phyloP scores from a whole-genome alignment of 2,329 filamentous ascomycete genomes.

The Alternaria arborescens region DNA sequence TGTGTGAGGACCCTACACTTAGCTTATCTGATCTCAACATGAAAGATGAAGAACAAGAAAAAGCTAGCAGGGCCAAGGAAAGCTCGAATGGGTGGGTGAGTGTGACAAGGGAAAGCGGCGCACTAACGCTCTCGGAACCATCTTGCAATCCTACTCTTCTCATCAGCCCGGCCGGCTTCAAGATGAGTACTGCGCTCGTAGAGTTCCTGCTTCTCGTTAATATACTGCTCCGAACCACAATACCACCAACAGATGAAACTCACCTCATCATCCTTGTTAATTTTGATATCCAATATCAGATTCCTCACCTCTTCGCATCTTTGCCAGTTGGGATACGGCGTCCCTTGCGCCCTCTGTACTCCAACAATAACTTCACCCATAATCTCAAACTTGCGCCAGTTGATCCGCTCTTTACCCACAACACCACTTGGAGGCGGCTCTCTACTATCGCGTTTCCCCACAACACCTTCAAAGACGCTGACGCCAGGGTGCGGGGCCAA shows the following conservation, averaged over 20 bases:
- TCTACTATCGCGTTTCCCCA: constrained; percentile 51
- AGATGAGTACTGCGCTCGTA: constrained; percentile 67
- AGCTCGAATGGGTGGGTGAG: background rate
- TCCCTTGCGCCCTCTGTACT: constrained; percentile 89
- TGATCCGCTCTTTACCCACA: constrained; percentile 71
- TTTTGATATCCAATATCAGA: constrained; percentile 80
- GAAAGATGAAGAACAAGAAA: constrained; percentile 19
- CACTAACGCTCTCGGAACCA: constrained; percentile 58
- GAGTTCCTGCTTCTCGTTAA: constrained; percentile 58
- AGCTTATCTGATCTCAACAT: constrained; percentile 30
- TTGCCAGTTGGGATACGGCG: constrained; percentile 76
- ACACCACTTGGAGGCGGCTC: constrained; percentile 50
- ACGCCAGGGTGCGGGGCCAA: constrained; percentile 47
- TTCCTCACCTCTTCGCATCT: constrained; percentile 75
- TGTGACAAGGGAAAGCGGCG: constrained; percentile 15
- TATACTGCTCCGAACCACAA: background rate
- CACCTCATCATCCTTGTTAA: constrained; percentile 89
- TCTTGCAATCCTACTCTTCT: constrained; percentile 53
- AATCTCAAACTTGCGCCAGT: constrained; percentile 98
- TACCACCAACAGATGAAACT: constrained; percentile 40
- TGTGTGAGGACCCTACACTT: constrained; percentile 30
- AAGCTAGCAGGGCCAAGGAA: constrained; percentile 6
- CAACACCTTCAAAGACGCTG: constrained; percentile 43
- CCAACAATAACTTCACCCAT: constrained; percentile 90
- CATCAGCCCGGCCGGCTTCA: constrained; percentile 59